Base-by-base conservation (phyloP, 2,329 filamentous ascomycete genomes). In the Fonsecaea pedrosoi region DNA sequence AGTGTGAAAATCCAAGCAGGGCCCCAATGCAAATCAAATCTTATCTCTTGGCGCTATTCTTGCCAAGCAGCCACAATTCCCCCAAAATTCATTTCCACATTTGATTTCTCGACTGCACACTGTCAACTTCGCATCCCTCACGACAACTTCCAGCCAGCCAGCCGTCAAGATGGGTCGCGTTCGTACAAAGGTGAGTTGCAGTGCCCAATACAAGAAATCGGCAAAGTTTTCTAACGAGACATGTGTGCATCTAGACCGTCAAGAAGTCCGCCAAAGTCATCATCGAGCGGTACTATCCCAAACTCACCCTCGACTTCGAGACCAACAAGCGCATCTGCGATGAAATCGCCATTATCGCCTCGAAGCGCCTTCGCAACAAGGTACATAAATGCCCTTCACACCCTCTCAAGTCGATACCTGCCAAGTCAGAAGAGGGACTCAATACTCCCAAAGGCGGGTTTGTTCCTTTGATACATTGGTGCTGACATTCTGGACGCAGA, bases 291-390 rank as follows among this genome's bases (percentile, higher is more conserved):
- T 96, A 95, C 88, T 96, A 96, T 86, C 95, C 95, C 81, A 93
- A 92, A 85, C 88, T 99, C 82, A 97, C 94, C 74, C 92, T 98
- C 80, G 95, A 99, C 87, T 99, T 99, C 87, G 95, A 99, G 90
- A 97, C 92, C 89, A 97, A 97, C 91, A 97, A 97, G 92, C 89
- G 93, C 79, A 96, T 98, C 80, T 98, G 95, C 87, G 95, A 98
- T 93, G 95, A 99, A 86, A 95, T 99, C 78, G 95, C 95, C 80
- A 96, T 99, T 84, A 99, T 99, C 81, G 92, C 95, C 77, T 96
- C 91, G 78, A 99, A 99, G 92, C 90, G 96, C 82, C 91, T 99
- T 79, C 90, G 95, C 86, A 99, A 99, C 91, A 99, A 99, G 92
- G 92, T 96, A 71, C 4, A 32, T 32, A 5, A 32, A 32, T 6